Evolutionary conservation across 2,329 filamentous ascomycete genomes (phyloP), one percentile per base, ranked within the genome.

Genomic region (Paecilomyces sp.): DNA sequence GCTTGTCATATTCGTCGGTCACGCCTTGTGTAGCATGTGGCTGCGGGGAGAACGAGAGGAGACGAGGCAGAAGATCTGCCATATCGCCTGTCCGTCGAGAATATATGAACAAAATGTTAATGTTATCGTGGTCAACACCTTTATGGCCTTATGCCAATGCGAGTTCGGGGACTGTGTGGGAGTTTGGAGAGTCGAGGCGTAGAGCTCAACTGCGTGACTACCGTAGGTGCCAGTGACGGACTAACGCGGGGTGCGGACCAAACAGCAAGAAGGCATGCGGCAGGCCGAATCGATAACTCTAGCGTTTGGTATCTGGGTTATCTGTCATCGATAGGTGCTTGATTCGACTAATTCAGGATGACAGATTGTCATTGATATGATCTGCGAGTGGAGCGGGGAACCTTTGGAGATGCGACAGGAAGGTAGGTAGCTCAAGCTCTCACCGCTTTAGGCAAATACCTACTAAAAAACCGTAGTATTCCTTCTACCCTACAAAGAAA

Each of bases 1-100:
- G 72, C 33, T 72, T 71, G 61, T 82, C 78, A 66, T 81, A 81
- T 58, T 72, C 66, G 58, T 79, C 74, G 18, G 73, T 67, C 33
- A 74, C 62, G 24, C 70, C 63, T n/a, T 62, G 62, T n/a, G 66
- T 53, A 24, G 70, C 66, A 47, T 72, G 69, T 47, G 74, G 70
- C 59, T 75, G 69, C 15, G 75, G 69, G 22, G 77, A 76, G 34
- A 79, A 77, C 8, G 74, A 68, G 36, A 75, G 69, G 36, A 79
- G 65, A 57, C 67, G 68, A 9, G 69, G 63, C 5, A 78, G 68
- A 33, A 76, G 56, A 18, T 75, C 71, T 41, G 64, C 61, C 66
- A 68, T 71, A 9, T 61, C 58, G 34, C 30, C 24, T 57, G 36
- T 53, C n/a, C 15, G 51, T 53, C 15, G 24, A 53, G 51, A 15